Evolutionary conservation across 352 stramenopile species (phyloP), one percentile per base, ranked within the genome.

Genomic region (Phytophthora crassamura): DNA sequence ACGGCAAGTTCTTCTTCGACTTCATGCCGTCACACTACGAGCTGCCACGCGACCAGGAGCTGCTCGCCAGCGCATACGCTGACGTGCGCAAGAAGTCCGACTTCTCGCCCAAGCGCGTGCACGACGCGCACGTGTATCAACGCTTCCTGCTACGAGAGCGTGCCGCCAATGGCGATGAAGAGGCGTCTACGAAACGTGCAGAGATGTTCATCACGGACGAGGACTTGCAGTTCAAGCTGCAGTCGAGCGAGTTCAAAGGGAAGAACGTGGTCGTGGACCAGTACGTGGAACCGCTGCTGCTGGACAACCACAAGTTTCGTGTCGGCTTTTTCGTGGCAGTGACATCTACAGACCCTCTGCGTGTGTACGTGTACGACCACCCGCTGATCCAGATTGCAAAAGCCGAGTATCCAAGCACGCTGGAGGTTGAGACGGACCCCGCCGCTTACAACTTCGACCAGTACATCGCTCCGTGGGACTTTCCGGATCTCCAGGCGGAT

Each of bases 291-390:
- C 90, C 91, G 33, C 80, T 91, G 30, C 75, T 97, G 18, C 68
- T 97, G 20, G 88, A 96, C 48, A 87, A 82, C 41, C 82, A 93
- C 78, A 96, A 97, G 68, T 96, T 96, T 62, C 80, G 88, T 47
- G 84, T 96, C 33, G 84, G 90, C 3, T 91, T 96, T 60, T 97
- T 97, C 67, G 90, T 96, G 18, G 72, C 77, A 5, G 72, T 97
- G 22, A 93, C 88, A 15, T 96, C 82, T 36, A 59, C 94, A 2
- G 77, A 97, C 38, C 90, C 91, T 7, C 75, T 97, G 18, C 85
- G 86, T 1, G 74, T 97, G 14, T 97, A 97, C 55, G 75, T 93
- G 48, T 94, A 94, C 60, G 71, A 78, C 54, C 77, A 95, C 56
- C 81, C 85, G 7, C 45, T 82, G 28, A 81, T 96, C 56, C 80